Evolutionary conservation across 2,329 filamentous ascomycete genomes (phyloP).

Genomic region (Orbilia javanica): DNA sequence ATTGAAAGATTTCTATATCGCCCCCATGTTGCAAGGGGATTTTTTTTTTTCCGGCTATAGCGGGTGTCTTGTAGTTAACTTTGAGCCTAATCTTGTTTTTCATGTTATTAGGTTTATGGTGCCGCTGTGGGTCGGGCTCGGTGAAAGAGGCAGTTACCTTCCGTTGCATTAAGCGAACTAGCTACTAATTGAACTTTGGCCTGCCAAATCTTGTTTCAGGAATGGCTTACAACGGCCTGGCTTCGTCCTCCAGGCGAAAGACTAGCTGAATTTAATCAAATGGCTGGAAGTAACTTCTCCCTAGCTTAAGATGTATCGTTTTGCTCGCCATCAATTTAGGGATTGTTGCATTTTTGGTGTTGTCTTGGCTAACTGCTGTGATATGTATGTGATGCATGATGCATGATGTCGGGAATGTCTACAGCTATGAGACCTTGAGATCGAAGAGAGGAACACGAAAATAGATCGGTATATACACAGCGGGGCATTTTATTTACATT

Average conservation of each 20-base stretch:
- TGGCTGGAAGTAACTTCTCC: background rate
- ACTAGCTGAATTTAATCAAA: background rate
- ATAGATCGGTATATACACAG: background rate
- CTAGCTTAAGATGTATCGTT: too few relatives aligned
- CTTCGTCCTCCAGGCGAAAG: background rate
- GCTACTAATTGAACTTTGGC: background rate
- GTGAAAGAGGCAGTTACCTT: conserved; percentile 35
- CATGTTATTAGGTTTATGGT: conserved; percentile 2
- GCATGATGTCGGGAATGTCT: too few relatives aligned
- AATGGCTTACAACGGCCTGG: background rate
- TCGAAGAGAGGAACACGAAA: background rate
- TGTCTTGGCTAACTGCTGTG: conserved; percentile 1
- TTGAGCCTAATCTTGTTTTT: background rate
- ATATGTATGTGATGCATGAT: too few relatives aligned
- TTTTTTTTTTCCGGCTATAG: conserved; percentile 5
- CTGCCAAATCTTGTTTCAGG: conserved; percentile 19
- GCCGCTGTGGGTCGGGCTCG: conserved; percentile 21
- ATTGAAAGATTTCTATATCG: background rate
- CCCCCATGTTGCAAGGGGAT: background rate
- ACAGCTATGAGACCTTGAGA: too few relatives aligned
- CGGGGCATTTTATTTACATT: background rate
- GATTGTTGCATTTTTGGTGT: conserved; percentile 33
- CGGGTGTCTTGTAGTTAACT: background rate
- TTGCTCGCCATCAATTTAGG: background rate
- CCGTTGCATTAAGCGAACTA: conserved; percentile 38